Conservation (phyloP, 2,329 filamentous ascomycete genomes). For the Aspergillus arachidicola region DNA sequence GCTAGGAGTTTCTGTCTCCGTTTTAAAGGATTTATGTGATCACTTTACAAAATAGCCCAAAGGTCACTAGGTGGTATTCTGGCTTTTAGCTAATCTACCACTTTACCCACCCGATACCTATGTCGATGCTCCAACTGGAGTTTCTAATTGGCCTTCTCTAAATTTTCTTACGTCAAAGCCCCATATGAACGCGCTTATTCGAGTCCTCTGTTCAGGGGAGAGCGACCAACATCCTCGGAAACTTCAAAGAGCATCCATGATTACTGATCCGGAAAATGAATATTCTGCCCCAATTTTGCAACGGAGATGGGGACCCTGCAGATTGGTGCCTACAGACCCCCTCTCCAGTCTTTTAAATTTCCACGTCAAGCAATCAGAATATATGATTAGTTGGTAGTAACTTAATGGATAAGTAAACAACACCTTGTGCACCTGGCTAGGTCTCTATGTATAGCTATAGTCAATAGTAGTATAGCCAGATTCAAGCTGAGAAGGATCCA, state of each 20-base stretch:
- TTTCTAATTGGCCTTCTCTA: not conserved
- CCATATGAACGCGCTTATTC: not conserved
- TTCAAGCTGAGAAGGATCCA: not conserved
- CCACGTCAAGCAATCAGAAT: not conserved
- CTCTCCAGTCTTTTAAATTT: not conserved
- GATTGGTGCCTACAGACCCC: not conserved
- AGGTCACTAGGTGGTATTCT: not conserved
- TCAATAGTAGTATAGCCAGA: too few species aligned
- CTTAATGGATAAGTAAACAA: too few species aligned
- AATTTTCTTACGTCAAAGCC: not conserved
- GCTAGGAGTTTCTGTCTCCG: too few species aligned
- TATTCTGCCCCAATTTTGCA: too few species aligned
- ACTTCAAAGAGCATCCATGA: not conserved
- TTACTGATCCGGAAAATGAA: not conserved
- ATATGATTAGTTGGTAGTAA: not conserved
- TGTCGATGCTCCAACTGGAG: too few species aligned
- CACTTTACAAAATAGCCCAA: not conserved
- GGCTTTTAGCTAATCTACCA: too few species aligned
- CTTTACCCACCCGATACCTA: too few species aligned
- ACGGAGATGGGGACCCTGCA: too few species aligned
- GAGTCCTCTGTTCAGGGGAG: not conserved
- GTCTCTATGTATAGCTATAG: too few species aligned
- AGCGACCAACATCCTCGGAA: not conserved
- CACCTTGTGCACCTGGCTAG: too few species aligned
- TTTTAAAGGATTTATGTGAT: not conserved